phyloP scores from a whole-genome alignment of 169 alveolate species.

The Plasmodium gallinaceum region DNA sequence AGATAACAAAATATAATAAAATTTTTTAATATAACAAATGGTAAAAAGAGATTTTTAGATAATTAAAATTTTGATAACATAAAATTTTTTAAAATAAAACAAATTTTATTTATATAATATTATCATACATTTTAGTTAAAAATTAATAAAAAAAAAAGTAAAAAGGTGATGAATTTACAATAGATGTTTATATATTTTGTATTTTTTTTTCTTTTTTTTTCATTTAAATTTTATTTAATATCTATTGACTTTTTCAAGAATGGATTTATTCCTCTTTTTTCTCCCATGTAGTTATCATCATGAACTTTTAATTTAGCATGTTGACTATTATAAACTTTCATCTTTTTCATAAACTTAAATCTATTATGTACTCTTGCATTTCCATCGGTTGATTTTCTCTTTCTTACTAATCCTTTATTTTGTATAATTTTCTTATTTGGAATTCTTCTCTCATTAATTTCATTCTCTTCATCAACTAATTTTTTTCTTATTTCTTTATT shows the following conservation, averaged over 20 bases:
- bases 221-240: conserved; percentile 9
- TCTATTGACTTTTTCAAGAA: conserved; percentile 87
- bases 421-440: conserved; percentile 88
- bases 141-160: too few species aligned
- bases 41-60: too few species aligned
- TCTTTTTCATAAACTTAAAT: conserved; percentile 90
- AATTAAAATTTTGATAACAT: too few species aligned
- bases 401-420: conserved; percentile 92
- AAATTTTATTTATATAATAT: too few species aligned
- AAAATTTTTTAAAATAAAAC: too few species aligned
- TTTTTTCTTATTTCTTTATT: conserved; percentile 77
- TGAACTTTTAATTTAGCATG: conserved; percentile 81
- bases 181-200: neutral
- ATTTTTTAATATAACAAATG: too few species aligned
- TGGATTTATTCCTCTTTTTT: conserved; percentile 88
- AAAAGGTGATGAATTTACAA: too few species aligned
- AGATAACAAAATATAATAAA: too few species aligned
- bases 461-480: conserved; percentile 77
- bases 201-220: conserved; percentile 7
- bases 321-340: conserved; percentile 82
- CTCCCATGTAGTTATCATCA: conserved; percentile 88
- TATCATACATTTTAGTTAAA: too few species aligned
- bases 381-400: conserved; percentile 94
- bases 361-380: conserved; percentile 95
- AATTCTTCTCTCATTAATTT: conserved; percentile 70